Conservation (phyloP, 257 asterid species). For the Solanum pinnatisectum region DNA sequence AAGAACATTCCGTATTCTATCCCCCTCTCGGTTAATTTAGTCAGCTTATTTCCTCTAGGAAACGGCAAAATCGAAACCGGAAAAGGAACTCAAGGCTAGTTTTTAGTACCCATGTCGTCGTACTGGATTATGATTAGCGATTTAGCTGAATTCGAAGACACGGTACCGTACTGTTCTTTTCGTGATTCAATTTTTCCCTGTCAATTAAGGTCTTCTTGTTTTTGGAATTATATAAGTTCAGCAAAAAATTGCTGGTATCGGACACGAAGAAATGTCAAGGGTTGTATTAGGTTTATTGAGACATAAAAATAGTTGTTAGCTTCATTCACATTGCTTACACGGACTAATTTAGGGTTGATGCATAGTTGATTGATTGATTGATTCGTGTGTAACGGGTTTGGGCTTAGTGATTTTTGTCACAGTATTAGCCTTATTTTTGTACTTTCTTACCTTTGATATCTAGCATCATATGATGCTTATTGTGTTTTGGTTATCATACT, state of each 20-base stretch:
- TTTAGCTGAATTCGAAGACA: constrained; percentile 22
- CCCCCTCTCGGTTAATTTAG: not conserved
- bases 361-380: not conserved
- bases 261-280: not conserved
- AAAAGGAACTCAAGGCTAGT: not conserved
- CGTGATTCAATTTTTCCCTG: not conserved
- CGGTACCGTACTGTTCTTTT: constrained; percentile 11
- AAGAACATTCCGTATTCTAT: not conserved
- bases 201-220: not conserved
- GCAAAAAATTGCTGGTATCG: not conserved
- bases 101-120: constrained; percentile 11
- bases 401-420: not conserved
- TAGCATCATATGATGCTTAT: not conserved
- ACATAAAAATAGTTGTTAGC: not conserved
- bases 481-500: not conserved
- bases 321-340: not conserved
- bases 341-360: not conserved
- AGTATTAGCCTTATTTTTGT: not conserved
- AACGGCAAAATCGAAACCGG: not conserved
- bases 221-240: not conserved
- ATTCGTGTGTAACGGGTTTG: not conserved
- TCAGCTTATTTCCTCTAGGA: not conserved
- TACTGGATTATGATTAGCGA: constrained; percentile 18
- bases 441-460: not conserved
- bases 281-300: not conserved